Base-by-base conservation (phyloP, 106 monocot genomes). In the Dioscorea dumetorum region DNA sequence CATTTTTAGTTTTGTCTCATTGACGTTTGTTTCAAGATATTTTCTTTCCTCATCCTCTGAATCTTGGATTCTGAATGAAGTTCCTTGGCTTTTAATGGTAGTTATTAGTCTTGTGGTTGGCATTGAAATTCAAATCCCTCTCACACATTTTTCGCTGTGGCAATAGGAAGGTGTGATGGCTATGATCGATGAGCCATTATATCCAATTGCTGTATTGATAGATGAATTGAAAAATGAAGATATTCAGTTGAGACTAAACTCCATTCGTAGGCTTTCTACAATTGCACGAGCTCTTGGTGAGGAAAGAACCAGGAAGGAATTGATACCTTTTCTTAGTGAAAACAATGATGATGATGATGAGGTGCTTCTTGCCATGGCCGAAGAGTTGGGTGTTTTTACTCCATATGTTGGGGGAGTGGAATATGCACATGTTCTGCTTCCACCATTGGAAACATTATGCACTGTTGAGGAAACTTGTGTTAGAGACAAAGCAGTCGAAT, bases 181-280 rank as follows among this genome's bases (percentile, higher is more conserved):
- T 57, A 86, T 78, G 86, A 70, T 89, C 21, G 93, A 89, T 73
- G 93, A 89, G 60, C 93, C 93, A 22, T 86, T 93, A 1, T 93
- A 89, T 71, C 93, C 93, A 33, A 93, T 93, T 61, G 93, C 93
- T 52, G 81, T 93, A 67, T 64, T 93, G 64, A 93, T 93, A 71
- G 93, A 93, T 53, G 93, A 93, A 76, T 66, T 93, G 66, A 93
- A 93, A 73, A 89, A 93, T 84, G 93, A 93, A 73, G 93, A 93
- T 65, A 89, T 93, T 68, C 93, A 86, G 61, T 66, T 93, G 72
- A 81, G 93, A 12, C 77, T 93, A 54, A 93, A 93, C 80, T 93
- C 93, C 48, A 89, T 93, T 50, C 89, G 93, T 23, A 78, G 80
- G 52, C 84, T 93, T 68, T 86, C 93, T 41, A 93, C 93, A 19